Base-by-base conservation (phyloP, 2,329 filamentous ascomycete species). In the Paecilomyces variotii region DNA sequence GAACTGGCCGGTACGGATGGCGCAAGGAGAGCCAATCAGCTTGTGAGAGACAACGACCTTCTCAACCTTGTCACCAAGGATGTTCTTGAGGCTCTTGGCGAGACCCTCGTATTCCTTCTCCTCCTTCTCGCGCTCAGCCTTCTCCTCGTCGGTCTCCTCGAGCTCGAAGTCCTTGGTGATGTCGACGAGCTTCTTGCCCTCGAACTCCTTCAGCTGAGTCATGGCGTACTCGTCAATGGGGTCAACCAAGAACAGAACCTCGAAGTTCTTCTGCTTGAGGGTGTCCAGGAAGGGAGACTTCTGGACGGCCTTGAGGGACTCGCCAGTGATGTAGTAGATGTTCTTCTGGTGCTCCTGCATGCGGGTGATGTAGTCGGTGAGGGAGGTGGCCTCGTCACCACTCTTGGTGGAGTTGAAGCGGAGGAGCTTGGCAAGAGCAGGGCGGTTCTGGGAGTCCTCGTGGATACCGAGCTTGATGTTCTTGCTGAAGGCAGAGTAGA, bases 111-210 rank as follows among this genome's bases (percentile, higher is more conserved):
- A 99, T 82, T 97, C 92, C 88, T 97, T 97, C 88, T 97, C 93
- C 84, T 97, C 91, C 59, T 83, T 84, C 85, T 97, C 94, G 68
- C 94, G 94, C 70, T 87, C 79, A 76, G 87, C 89, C 92, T 97
- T 99, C 90, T 99, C 94, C 75, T 99, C 94, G 30, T 99, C 94
- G 55, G 91, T 95, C 89, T 99, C 94, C 87, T 99, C 94, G 62
- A 99, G 91, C 83, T 99, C 94, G 78, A 99, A 99, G 86, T 99
- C 94, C 89, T 99, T 99, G 85, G 94, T 99, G 82, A 99, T 97
- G 77, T 99, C 94, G 72, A 99, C 92, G 57, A 99, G 89, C 88
- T 99, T 99, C 92, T 97, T 99, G 84, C 91, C 90, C 77, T 99
- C 94, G 74, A 96, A 99, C 83, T 99, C 94, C 89, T 99, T 99